Evolutionary conservation across 306 rosid species (phyloP), one percentile per base, ranked within the genome.

Genomic region (Boehmeria nivea): DNA sequence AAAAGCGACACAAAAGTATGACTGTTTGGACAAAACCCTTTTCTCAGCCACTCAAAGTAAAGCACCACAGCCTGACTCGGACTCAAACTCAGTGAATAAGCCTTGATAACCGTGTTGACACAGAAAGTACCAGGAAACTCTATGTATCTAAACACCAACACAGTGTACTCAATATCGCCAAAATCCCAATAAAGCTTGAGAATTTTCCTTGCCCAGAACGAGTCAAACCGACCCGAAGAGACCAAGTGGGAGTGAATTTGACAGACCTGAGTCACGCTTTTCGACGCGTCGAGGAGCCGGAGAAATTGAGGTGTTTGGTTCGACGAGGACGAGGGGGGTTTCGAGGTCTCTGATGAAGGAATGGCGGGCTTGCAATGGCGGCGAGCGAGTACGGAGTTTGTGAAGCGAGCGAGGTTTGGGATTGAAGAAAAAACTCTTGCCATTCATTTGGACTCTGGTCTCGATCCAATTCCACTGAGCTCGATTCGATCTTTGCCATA

Each of bases 181-280:
- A 76, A 28, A 54, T 67, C 66, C 1, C 72, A 82, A 47, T 86
- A 76, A 31, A 78, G 77, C 44, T 81, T 72, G 42, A 84, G 69
- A 50, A 84, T 38, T 16, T 81, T 82, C 40, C 88, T 81, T 1
- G 84, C 80, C 73, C 86, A 76, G 48, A 69, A 79, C 50, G 79
- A 76, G 60, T 71, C 62, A 60, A 71, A 76, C 16, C 53, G 66
- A 20, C 74, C 75, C 0, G 68, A 46, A 18, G 87, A 66, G 51
- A 78, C 55, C 60, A 82, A 72, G 56, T 73, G 71, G 16, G 90
- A 77, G 23, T 82, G 94, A 50, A 80, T 65, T 80, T 88, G 85
- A 60, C 76, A 34, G 42, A 88, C 64, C 54, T 82, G 78, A 46
- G 51, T 59, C 33, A 44, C 2, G 73, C 20, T 67, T 12, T 40